Percentiles rank a stretch among this genome's conserved stretches.
Evolutionary conservation across 495 filamentous ascomycete species (phyloP).

Genomic region (Aspergillus sclerotioniger): DNA sequence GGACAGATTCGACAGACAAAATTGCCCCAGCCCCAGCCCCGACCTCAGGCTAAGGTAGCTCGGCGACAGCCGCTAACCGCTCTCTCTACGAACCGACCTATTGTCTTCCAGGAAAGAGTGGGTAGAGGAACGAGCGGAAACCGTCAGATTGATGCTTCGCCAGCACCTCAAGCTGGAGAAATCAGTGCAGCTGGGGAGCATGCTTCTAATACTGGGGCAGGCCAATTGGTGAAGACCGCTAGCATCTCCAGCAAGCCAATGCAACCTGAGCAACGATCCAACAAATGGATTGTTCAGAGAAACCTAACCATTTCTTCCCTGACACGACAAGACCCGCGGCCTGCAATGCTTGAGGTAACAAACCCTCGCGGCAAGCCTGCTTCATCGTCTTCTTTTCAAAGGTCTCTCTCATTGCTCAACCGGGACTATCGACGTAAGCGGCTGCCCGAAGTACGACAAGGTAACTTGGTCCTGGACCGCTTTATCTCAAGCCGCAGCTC

Average conservation of each 20-base stretch:
- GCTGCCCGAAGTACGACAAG: constrained; percentile 13
- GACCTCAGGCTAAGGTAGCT: constrained; percentile 7
- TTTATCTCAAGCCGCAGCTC: constrained; percentile 28
- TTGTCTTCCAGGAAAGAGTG: constrained; percentile 4
- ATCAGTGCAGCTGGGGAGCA: constrained; percentile 6
- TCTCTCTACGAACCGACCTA: constrained; percentile 20
- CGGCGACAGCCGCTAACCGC: constrained; percentile 22
- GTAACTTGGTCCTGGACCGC: constrained; percentile 38
- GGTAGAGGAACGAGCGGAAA: constrained; percentile 10
- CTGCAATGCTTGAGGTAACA: constrained; percentile 42
- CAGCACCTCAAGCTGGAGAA: not conserved
- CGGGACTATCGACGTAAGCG: constrained; percentile 22
- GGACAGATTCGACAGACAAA: constrained; percentile 59
- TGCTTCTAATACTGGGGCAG: not conserved
- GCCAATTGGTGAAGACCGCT: constrained; percentile 2
- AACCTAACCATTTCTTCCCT: constrained; percentile 36
- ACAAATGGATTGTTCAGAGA: constrained; percentile 39
- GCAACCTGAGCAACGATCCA: constrained; percentile 24
- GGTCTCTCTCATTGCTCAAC: constrained; percentile 29
- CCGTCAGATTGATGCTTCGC: not conserved
- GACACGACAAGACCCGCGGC: constrained; percentile 29
- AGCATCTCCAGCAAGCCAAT: not conserved
- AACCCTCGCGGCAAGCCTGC: constrained; percentile 16
- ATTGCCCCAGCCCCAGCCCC: constrained; percentile 23
- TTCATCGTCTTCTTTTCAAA: constrained; percentile 26